A percentile compares a stretch with the other conserved stretches of the same genome.
phyloP scores from a whole-genome alignment of 768 basidiomycete genomes.

The Leccinum boreale region DNA sequence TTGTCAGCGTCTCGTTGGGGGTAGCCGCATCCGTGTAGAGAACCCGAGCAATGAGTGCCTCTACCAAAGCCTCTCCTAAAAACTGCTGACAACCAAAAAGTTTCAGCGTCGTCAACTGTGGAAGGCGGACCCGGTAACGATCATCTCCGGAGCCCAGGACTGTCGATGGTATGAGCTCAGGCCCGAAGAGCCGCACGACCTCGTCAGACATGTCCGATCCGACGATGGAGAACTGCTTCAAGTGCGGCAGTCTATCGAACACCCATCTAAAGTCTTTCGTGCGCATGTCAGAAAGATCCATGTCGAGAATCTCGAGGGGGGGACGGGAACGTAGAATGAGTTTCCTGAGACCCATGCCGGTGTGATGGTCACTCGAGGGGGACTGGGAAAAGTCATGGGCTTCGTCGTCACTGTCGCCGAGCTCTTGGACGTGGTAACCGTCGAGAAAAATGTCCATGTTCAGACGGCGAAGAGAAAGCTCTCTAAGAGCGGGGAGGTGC shows the following conservation, averaged over 20 bases:
- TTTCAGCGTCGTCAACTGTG: slow-evolving; percentile 48
- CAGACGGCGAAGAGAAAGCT: slow-evolving; percentile 62
- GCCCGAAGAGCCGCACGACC: slow-evolving; percentile 59
- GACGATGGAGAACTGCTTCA: slow-evolving; percentile 69
- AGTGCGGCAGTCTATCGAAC: slow-evolving; percentile 50
- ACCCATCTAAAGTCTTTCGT: slow-evolving; percentile 76
- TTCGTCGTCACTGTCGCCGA: slow-evolving; percentile 75
- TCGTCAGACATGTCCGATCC: slow-evolving; percentile 80
- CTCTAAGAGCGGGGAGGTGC: slow-evolving; percentile 54
- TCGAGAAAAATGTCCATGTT: slow-evolving; percentile 53
- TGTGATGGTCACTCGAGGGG: slow-evolving; percentile 72
- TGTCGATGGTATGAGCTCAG: slow-evolving; percentile 24
- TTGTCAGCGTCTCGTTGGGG: slow-evolving; percentile 26
- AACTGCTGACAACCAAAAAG: slow-evolving; percentile 63
- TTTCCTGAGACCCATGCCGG: slow-evolving; percentile 73
- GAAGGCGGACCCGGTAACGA: slow-evolving; percentile 46
- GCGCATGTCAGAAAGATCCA: slow-evolving; percentile 82
- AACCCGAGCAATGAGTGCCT: slow-evolving; percentile 48
- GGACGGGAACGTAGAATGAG: slow-evolving; percentile 61
- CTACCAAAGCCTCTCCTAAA: slow-evolving; percentile 55
- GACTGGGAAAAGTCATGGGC: slow-evolving; percentile 72
- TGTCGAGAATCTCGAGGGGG: slow-evolving; percentile 62
- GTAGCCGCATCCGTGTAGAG: slow-evolving; percentile 33
- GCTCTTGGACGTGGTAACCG: slow-evolving; percentile 40
- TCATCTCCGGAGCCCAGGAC: slow-evolving; percentile 6